Percentiles rank a stretch among this genome's conserved stretches.
phyloP scores from a whole-genome alignment of 805 yeast genomes.

The Teunomyces pallodes region DNA sequence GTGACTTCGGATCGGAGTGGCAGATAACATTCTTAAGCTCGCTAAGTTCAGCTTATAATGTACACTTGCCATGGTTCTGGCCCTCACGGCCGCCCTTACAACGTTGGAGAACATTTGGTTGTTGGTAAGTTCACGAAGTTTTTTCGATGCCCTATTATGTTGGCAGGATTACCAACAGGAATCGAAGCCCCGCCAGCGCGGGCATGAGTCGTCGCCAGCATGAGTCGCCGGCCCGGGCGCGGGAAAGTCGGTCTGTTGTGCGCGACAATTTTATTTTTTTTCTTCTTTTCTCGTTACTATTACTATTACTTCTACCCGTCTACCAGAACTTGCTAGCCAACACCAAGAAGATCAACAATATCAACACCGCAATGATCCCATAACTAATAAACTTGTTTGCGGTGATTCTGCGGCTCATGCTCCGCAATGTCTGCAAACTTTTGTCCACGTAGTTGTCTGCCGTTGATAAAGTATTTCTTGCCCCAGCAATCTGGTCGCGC shows the following conservation, averaged over 20 bases:
- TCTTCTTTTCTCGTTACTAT: not conserved
- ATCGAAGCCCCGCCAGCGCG: not conserved
- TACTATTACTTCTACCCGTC: not conserved
- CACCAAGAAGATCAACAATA: slow-evolving; percentile 77
- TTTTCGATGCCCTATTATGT: slow-evolving; percentile 4
- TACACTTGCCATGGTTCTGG: not conserved
- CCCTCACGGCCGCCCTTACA: slow-evolving; percentile 3
- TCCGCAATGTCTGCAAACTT: slow-evolving; percentile 77
- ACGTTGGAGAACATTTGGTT: slow-evolving; percentile 1
- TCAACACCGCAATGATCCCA: slow-evolving; percentile 85
- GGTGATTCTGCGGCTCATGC: slow-evolving; percentile 90
- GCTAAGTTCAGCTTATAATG: not conserved
- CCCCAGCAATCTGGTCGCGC: slow-evolving; percentile 84
- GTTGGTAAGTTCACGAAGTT: not conserved
- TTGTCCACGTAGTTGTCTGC: slow-evolving; percentile 94
- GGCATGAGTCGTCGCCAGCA: not conserved
- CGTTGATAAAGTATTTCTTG: slow-evolving; percentile 80
- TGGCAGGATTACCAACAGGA: not conserved
- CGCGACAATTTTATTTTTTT: not conserved
- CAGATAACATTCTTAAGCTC: slow-evolving; percentile 16
- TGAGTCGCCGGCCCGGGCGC: not conserved
- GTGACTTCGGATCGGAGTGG: slow-evolving; percentile 41
- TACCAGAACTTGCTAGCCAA: slow-evolving; percentile 78
- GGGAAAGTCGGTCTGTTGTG: not conserved
- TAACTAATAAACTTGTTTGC: slow-evolving; percentile 88